Evolutionary conservation across 768 basidiomycete species (phyloP).

Genomic region (Podaxis sp.): DNA sequence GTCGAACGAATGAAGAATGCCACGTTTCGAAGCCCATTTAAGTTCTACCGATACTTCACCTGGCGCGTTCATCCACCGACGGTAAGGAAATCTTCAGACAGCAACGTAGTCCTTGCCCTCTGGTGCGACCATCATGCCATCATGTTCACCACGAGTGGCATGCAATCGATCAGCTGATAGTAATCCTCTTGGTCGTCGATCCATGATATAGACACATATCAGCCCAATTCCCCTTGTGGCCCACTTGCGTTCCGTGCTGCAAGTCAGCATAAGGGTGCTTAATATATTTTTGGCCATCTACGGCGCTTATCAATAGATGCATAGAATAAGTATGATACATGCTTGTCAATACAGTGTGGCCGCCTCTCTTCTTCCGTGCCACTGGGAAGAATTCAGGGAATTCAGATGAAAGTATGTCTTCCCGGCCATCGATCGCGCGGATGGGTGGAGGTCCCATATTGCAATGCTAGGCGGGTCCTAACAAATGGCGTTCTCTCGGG

Average conservation of each 20-base stretch:
- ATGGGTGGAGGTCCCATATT: neutral
- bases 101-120: neutral
- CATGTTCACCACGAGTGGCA: neutral
- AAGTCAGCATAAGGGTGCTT: neutral
- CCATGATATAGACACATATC: neutral
- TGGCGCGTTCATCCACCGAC: neutral
- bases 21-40: neutral
- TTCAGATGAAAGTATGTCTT: neutral
- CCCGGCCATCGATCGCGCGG: neutral
- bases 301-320: slow-evolving; percentile 2
- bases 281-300: neutral
- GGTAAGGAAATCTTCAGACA: neutral
- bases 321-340: neutral
- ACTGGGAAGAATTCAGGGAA: neutral
- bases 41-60: neutral
- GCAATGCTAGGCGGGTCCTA: neutral
- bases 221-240: neutral
- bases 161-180: neutral
- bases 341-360: neutral
- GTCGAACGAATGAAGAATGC: neutral
- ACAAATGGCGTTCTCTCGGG: neutral
- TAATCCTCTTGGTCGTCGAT: neutral
- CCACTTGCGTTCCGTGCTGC: neutral
- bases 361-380: neutral
- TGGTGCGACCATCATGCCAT: neutral